phyloP scores from a whole-genome alignment of 352 stramenopile genomes.

The Phytophthora constricta region DNA sequence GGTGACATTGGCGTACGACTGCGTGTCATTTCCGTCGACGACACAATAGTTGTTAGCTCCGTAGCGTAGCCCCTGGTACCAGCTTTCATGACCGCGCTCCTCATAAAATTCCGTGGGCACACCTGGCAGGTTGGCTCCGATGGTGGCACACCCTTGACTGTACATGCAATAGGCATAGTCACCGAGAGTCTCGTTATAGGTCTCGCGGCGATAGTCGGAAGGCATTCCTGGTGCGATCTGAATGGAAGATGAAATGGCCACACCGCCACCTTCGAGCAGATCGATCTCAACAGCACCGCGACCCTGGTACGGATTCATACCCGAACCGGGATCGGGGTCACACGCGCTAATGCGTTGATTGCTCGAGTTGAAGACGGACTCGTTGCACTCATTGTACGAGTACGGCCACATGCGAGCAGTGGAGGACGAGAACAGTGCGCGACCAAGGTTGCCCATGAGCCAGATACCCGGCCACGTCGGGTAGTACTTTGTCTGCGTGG shows the following conservation, averaged over 20 bases:
- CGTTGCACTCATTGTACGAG: constrained; percentile 93
- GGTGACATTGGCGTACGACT: constrained; percentile 50
- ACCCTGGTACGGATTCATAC: constrained; percentile 88
- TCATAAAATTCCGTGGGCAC: constrained; percentile 56
- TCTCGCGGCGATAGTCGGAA: constrained; percentile 49
- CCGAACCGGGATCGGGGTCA: constrained; percentile 90
- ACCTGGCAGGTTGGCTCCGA: constrained; percentile 61
- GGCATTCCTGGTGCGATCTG: constrained; percentile 75
- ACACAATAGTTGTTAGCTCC: constrained; percentile 64
- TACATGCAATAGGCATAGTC: constrained; percentile 54
- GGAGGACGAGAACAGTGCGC: constrained; percentile 94
- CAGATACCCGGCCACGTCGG: constrained; percentile 95
- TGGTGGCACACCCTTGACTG: constrained; percentile 45
- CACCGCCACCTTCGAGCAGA: constrained; percentile 89
- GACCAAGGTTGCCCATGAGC: constrained; percentile 95
- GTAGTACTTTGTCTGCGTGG: constrained; percentile 49
- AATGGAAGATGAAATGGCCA: constrained; percentile 76
- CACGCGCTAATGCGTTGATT: constrained; percentile 91
- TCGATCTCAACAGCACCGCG: constrained; percentile 96
- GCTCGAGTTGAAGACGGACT: constrained; percentile 79
- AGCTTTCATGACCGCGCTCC: constrained; percentile 46
- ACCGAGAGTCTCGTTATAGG: constrained; percentile 39
- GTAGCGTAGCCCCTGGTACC: constrained; percentile 69
- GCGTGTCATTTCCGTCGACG: constrained; percentile 40
- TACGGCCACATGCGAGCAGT: constrained; percentile 96